Base-by-base conservation (phyloP, 176 grass and related monocot species). In the Bolboschoenus planiculmis region DNA sequence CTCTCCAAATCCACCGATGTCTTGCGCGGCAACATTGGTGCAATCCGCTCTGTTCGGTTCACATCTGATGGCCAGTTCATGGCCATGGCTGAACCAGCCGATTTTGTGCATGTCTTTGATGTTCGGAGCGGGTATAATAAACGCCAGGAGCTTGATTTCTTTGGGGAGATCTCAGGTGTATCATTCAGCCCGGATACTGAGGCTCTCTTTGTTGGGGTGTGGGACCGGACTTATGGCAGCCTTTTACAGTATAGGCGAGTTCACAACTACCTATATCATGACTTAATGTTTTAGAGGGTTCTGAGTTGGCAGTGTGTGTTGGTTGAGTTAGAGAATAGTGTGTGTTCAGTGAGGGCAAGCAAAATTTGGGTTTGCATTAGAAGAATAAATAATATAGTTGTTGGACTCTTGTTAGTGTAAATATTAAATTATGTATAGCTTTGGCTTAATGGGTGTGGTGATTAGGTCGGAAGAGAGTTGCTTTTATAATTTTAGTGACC, bases 141-240 rank as follows among this genome's bases (percentile, higher is more conserved):
- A 77, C 81, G 85, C 43, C 96, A 99, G 77, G 96, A 99, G 86
- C 71, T 99, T 29, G 96, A 99, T 84, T 99, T 99, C 83, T 99
- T 99, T 56, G 96, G 96, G 18, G 96, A 99, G 83, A 90, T 99
- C 83, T 92, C 92, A 18, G 96, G 96, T 55, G 81, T 91, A 23
- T 91, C 89, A 16, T 95, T 99, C 63, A 95, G 92, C 56, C 96
- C 92, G 0, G 96, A 99, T 79, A 93, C 90, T 1, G 89, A 99
- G 36, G 50, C 85, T 3, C 89, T 99, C 27, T 95, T 93, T 54
- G 91, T 99, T 0, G 96, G 96, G 33, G 96, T 99, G 18, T 92
- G 91, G 85, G 92, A 99, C 86, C 90, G 92, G 37, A 93, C 86
- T n/a, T 99, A 95, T 58, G 96, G 96, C 54, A 95, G 96, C 70